These are phyloP conservation scores for Emmonsiellopsis sp. DNA, from an alignment of 2,329 filamentous ascomycete genomes.

Conservation along the genomic window DNA sequence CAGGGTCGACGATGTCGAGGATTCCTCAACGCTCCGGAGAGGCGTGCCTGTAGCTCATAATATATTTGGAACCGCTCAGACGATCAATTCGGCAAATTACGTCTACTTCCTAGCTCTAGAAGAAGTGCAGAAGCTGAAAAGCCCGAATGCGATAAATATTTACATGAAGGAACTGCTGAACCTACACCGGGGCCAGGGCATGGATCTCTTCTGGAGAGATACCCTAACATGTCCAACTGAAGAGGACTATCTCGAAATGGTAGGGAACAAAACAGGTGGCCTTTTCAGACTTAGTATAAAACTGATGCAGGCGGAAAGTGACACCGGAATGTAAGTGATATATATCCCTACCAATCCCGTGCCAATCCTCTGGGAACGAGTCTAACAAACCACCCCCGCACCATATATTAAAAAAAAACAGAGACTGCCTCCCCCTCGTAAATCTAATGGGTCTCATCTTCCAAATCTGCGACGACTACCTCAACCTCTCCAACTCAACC, in stretches of 20 bases:
- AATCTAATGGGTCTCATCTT: slow-evolving; percentile 35
- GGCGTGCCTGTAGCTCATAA: slow-evolving; percentile 35
- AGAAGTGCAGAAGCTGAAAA: slow-evolving; percentile 23
- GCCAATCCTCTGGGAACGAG: background rate
- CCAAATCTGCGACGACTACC: slow-evolving; percentile 56
- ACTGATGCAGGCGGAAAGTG: slow-evolving; percentile 27
- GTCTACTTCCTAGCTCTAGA: slow-evolving; percentile 31
- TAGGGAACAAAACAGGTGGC: slow-evolving; percentile 33
- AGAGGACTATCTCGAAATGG: slow-evolving; percentile 34
- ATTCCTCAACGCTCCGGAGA: slow-evolving; percentile 32
- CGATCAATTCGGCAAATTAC: slow-evolving; percentile 40
- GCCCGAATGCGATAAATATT: slow-evolving; percentile 24
- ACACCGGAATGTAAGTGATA: slow-evolving; percentile 8
- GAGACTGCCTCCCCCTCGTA: slow-evolving; percentile 52
- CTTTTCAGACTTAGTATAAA: slow-evolving; percentile 29
- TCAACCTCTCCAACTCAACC: slow-evolving; percentile 58
- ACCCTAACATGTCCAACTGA: slow-evolving; percentile 27
- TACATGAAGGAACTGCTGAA: slow-evolving; percentile 30
- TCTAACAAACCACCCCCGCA: slow-evolving; percentile 1
- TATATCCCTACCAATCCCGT: too few species aligned
- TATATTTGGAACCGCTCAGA: slow-evolving; percentile 36
- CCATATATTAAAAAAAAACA: slow-evolving; percentile 6
- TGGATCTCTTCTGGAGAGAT: slow-evolving; percentile 33
- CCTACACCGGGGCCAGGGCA: slow-evolving; percentile 32
- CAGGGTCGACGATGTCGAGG: slow-evolving; percentile 39